Evolutionary conservation across 2,329 filamentous ascomycete species (phyloP).

Genomic region (Penicillium expansum): DNA sequence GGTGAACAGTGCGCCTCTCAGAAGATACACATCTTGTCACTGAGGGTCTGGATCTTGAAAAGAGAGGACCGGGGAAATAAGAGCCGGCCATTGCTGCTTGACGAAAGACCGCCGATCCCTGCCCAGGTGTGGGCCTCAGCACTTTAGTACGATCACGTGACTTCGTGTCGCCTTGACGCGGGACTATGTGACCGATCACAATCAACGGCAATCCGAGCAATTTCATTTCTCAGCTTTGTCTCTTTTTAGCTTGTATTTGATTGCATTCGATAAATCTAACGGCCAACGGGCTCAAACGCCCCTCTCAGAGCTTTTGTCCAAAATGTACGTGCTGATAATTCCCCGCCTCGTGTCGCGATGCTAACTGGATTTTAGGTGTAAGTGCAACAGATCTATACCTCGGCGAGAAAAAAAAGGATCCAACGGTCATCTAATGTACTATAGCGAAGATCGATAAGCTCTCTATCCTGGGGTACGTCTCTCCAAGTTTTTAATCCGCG

Average conservation of each 20-base stretch:
- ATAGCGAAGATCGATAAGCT: constrained; percentile 84
- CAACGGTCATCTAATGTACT: constrained; percentile 3
- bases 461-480: constrained; percentile 68
- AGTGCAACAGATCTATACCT: constrained; percentile 15
- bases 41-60: neutral
- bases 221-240: neutral
- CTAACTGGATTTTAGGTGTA: constrained; percentile 32
- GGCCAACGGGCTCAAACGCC: neutral
- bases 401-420: neutral
- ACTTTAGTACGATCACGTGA: constrained; percentile 21
- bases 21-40: neutral
- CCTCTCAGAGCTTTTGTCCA: neutral
- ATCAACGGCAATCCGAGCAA: constrained; percentile 16
- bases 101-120: constrained; percentile 12
- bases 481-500: neutral
- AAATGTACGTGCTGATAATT: constrained; percentile 19
- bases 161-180: constrained; percentile 23
- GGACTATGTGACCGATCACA: constrained; percentile 19
- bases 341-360: constrained; percentile 4
- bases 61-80: neutral
- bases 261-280: neutral
- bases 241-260: neutral
- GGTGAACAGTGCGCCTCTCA: neutral
- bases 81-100: constrained; percentile 5
- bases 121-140: constrained; percentile 16